phyloP scores from a whole-genome alignment of 495 filamentous ascomycete species.

The Haplographium delicatum region DNA sequence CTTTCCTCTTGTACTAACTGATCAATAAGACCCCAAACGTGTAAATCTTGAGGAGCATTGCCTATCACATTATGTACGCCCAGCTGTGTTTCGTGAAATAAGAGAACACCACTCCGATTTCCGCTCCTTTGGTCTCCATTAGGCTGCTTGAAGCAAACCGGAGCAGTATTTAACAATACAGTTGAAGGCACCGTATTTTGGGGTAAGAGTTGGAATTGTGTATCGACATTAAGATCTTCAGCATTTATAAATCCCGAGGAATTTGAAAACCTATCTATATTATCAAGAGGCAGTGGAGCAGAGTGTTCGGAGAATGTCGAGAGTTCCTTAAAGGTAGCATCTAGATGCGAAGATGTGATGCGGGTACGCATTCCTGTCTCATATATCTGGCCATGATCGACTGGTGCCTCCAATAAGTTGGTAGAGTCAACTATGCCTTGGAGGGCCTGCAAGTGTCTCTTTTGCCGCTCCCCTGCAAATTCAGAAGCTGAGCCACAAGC shows the following conservation, averaged over 20 bases:
- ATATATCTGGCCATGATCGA: background rate
- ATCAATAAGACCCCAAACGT: background rate
- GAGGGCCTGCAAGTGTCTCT: slow-evolving; percentile 2
- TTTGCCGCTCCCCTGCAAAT: slow-evolving; percentile 1
- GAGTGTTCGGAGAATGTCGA: background rate
- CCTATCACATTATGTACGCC: background rate
- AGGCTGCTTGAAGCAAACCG: too few species aligned
- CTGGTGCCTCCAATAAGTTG: background rate
- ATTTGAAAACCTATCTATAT: too few species aligned
- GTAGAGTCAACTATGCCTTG: background rate
- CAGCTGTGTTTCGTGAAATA: background rate
- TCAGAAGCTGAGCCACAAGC: background rate
- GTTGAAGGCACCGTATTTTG: too few species aligned
- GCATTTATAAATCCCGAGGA: too few species aligned
- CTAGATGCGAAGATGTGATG: background rate
- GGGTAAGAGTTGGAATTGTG: too few species aligned
- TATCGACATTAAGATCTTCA: too few species aligned
- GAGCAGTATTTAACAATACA: too few species aligned
- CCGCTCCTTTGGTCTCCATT: background rate
- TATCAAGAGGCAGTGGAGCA: too few species aligned
- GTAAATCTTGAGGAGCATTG: background rate
- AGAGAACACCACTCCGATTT: background rate
- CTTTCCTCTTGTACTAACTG: background rate
- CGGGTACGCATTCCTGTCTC: background rate
- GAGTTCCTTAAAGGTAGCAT: background rate